These are phyloP conservation scores for Botrytis byssoidea DNA, from an alignment of 2,329 filamentous ascomycete species.

Conservation along the genomic window DNA sequence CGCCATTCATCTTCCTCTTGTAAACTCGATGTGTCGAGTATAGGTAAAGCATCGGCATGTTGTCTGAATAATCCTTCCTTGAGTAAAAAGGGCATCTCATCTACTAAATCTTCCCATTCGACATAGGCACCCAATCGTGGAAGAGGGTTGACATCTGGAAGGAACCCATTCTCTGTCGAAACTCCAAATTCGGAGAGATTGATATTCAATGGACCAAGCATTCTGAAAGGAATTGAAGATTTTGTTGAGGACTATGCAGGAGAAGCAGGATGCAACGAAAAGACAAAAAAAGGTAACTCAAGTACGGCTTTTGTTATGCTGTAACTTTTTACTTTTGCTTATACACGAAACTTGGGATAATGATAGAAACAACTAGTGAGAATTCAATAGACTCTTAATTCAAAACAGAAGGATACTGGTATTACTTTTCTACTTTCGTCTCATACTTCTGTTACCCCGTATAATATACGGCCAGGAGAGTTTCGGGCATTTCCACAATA, in stretches of 20 bases:
- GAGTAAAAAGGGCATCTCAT: slow-evolving; percentile 66
- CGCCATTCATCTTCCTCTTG: slow-evolving; percentile 70
- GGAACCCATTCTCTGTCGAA: slow-evolving; percentile 58
- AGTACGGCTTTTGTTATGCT: background rate
- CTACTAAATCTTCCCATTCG: slow-evolving; percentile 72
- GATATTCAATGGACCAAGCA: slow-evolving; percentile 34
- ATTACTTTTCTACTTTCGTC: background rate
- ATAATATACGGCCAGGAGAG: background rate
- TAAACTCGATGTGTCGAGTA: slow-evolving; percentile 66
- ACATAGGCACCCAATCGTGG: slow-evolving; percentile 68
- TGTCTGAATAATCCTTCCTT: slow-evolving; percentile 61
- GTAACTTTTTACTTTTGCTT: background rate
- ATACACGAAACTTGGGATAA: background rate
- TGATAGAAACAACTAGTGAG: background rate
- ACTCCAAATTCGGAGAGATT: slow-evolving; percentile 32
- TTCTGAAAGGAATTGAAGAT: slow-evolving; percentile 17
- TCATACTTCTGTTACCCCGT: background rate
- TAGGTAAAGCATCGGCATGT: slow-evolving; percentile 63
- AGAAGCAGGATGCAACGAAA: background rate
- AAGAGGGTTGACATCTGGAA: slow-evolving; percentile 69
- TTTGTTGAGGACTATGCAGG: background rate
- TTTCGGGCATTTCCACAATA: background rate
- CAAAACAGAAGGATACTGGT: background rate
- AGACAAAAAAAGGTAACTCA: background rate
- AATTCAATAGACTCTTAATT: background rate